These are phyloP conservation scores for Juglanconis juglandina DNA, from an alignment of 2,329 filamentous ascomycete species.

Conservation along the genomic window DNA sequence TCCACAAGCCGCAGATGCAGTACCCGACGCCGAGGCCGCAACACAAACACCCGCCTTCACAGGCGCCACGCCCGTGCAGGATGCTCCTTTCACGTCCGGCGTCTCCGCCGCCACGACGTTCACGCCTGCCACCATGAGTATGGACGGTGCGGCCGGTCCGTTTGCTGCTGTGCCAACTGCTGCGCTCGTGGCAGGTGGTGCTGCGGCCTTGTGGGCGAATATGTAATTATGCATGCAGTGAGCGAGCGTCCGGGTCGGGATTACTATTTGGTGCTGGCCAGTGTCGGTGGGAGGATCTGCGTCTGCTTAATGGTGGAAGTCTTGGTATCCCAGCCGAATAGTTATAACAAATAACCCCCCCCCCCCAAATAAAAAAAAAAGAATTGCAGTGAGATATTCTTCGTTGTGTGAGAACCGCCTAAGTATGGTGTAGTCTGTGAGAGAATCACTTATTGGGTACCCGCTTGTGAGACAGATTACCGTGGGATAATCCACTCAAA, in stretches of 20 bases:
- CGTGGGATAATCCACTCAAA: too few species aligned
- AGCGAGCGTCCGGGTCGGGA: neutral
- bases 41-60: slow-evolving; percentile 31
- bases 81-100: slow-evolving; percentile 28
- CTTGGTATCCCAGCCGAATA: too few species aligned
- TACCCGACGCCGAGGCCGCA: slow-evolving; percentile 27
- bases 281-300: neutral
- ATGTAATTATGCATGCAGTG: neutral
- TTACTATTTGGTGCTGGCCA: neutral
- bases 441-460: too few species aligned
- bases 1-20: slow-evolving; percentile 26
- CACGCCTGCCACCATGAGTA: slow-evolving; percentile 21
- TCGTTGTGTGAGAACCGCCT: too few species aligned
- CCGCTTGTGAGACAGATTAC: too few species aligned
- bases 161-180: slow-evolving; percentile 19
- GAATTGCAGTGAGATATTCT: too few species aligned
- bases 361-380: too few species aligned
- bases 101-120: slow-evolving; percentile 26
- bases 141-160: slow-evolving; percentile 17
- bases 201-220: slow-evolving; percentile 17
- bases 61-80: slow-evolving; percentile 21
- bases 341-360: too few species aligned
- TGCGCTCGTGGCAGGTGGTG: slow-evolving; percentile 21
- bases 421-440: too few species aligned
- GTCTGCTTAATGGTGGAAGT: neutral